Conservation (phyloP, 2,329 filamentous ascomycete genomes). For the Neoscytalidium dimidiatum region DNA sequence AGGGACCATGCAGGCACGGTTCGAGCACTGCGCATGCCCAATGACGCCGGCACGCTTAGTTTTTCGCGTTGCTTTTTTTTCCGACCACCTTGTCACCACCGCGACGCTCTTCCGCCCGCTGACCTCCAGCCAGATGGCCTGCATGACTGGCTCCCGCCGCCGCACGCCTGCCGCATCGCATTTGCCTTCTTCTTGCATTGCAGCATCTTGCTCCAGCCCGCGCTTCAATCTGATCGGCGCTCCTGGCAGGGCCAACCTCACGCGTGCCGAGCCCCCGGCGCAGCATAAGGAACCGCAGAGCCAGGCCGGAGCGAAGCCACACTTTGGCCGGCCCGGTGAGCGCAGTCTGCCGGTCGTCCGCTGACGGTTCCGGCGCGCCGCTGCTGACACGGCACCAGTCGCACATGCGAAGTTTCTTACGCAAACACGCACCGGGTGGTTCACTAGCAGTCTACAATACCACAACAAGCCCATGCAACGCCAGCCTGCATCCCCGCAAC, state of each 20-base stretch:
- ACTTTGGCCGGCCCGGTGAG: not conserved
- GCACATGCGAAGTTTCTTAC: conserved; percentile 10
- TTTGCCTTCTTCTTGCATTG: not conserved
- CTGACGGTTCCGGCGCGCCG: too few relatives aligned
- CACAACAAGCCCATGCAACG: conserved; percentile 6
- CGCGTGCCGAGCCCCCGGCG: not conserved
- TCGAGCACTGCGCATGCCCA: conserved; percentile 1
- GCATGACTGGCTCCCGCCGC: not conserved
- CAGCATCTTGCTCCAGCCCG: not conserved
- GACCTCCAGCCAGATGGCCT: not conserved
- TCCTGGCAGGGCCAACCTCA: not conserved
- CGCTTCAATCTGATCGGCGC: not conserved
- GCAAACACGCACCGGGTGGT: not conserved
- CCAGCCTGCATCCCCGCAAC: conserved; percentile 11
- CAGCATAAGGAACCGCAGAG: conserved; percentile 7
- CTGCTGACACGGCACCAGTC: conserved; percentile 10
- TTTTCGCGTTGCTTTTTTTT: not conserved
- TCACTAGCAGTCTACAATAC: not conserved
- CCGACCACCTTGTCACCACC: not conserved
- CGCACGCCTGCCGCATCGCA: not conserved
- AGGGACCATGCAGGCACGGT: conserved; percentile 8
- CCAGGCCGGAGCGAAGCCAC: conserved; percentile 1
- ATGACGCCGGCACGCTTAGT: conserved; percentile 12
- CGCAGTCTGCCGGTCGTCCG: not conserved
- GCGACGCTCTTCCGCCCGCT: not conserved